These are phyloP conservation scores for Astraeus odoratus DNA, from an alignment of 768 basidiomycete genomes.

Conservation along the genomic window DNA sequence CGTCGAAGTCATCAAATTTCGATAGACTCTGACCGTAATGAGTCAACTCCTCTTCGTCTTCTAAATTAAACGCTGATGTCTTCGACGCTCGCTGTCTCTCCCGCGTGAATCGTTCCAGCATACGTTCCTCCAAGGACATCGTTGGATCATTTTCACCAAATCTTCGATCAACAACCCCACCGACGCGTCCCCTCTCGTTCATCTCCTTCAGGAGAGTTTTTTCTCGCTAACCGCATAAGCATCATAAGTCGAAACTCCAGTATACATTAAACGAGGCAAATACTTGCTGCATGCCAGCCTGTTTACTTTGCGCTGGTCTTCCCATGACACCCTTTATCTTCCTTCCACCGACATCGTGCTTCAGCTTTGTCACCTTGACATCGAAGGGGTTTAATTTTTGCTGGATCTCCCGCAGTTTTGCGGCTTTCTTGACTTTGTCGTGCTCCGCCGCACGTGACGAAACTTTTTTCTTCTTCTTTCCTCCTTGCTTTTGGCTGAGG, in stretches of 20 bases:
- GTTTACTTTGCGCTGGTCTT: constrained; percentile 81
- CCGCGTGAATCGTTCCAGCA: constrained; percentile 91
- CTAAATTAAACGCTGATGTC: constrained; percentile 78
- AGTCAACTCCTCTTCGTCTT: constrained; percentile 86
- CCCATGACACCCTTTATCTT: constrained; percentile 79
- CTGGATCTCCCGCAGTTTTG: constrained; percentile 78
- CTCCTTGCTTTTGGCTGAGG: constrained; percentile 51
- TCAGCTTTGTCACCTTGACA: constrained; percentile 83
- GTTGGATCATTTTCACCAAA: constrained; percentile 94
- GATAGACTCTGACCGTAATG: constrained; percentile 89
- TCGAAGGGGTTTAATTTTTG: constrained; percentile 91
- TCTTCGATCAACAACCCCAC: constrained; percentile 87
- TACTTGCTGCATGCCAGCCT: constrained; percentile 86
- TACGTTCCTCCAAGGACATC: constrained; percentile 93
- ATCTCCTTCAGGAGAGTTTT: constrained; percentile 86
- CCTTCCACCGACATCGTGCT: constrained; percentile 88
- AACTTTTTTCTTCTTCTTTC: constrained; percentile 67
- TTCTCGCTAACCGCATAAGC: constrained; percentile 50
- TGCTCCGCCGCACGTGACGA: constrained; percentile 48
- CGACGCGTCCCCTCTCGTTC: constrained; percentile 71
- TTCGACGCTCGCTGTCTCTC: constrained; percentile 79
- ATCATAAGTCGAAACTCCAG: constrained; percentile 3
- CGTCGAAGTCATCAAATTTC: constrained; percentile 78
- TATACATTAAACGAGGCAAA: constrained; percentile 18
- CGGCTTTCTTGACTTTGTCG: constrained; percentile 76